A percentile compares a stretch with the other conserved stretches of the same genome.
phyloP scores from a whole-genome alignment of 352 stramenopile genomes.

The Pythium vanterpoolii region DNA sequence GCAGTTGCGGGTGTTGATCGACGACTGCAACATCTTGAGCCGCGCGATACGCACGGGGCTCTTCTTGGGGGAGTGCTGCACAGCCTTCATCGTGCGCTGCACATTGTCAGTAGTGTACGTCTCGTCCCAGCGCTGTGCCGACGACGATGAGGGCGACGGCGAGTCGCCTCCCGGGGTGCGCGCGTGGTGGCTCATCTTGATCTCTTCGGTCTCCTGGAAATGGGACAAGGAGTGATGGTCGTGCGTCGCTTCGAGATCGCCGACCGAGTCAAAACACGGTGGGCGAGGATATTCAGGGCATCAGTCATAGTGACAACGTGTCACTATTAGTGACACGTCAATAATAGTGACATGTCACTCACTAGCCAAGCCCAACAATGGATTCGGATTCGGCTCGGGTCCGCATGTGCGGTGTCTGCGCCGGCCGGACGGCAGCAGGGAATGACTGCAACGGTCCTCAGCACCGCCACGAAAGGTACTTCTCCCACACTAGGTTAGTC shows the following conservation, averaged over 20 bases:
- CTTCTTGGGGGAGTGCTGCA: conserved; percentile 50
- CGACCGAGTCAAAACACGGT: conserved; percentile 1
- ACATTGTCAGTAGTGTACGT: conserved; percentile 2
- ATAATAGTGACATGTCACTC: no score
- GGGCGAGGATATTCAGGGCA: not conserved
- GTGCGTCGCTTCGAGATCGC: conserved; percentile 18
- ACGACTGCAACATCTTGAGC: conserved; percentile 81
- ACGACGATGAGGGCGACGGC: conserved; percentile 10
- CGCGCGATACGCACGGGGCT: conserved; percentile 70
- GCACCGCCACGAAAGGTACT: no score
- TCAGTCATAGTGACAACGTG: not conserved
- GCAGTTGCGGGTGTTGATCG: conserved; percentile 79
- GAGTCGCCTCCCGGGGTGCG: not conserved
- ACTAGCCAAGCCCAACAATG: no score
- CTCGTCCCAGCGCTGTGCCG: conserved; percentile 21
- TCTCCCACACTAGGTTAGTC: no score
- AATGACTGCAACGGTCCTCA: no score
- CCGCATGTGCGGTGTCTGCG: no score
- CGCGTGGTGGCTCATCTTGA: not conserved
- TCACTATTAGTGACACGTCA: not conserved
- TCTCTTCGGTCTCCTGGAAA: conserved; percentile 12
- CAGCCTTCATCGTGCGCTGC: conserved; percentile 15
- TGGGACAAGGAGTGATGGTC: conserved; percentile 21
- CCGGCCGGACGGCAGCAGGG: no score
- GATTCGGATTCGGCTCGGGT: no score